Base-by-base conservation (phyloP, 2,329 filamentous ascomycete genomes). In the Scorias spongiosa region DNA sequence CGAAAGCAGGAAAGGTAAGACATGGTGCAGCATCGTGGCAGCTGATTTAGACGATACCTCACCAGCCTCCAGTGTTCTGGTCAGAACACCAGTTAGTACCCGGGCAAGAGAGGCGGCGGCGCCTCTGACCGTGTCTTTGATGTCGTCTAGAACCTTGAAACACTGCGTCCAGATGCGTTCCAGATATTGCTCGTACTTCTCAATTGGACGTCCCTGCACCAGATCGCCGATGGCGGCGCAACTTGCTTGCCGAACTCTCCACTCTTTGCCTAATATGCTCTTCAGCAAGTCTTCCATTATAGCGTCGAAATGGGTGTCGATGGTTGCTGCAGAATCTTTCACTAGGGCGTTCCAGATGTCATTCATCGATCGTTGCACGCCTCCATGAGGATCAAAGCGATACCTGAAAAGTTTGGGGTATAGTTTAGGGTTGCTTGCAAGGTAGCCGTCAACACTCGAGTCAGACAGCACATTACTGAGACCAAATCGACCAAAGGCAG, bases 281-380 rank as follows among this genome's bases (percentile, higher is more conserved):
- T 79, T 80, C 29, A 98, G 69, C 6, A 96, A 67, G 58, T 98
- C 91, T 9, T 80, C 71, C 68, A 98, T 81, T 54, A 98, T 96
- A 8, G 77, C 76, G 50, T 93, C 82, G 57, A 96, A 95, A 61
- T 96, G 75, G 14, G 72, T 68, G 50, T 91, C 80, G 38, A 96
- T 75, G 0, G 83, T 84, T 1, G 74, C 71, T 14, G 76, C 79
- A 1, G 85, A 76, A 53, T 96, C 87, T 57, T 93, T 93, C 43
- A 96, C 87, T n/a, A 98, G 67, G 0, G 89, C 81, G 55, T 84
- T 88, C 91, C 91, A 98, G 51, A 98, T 96, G 49, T 93, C 86
- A 45, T 93, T 88, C 91, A 98, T 98, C 1, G 89, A 94, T 40
- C 80, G 75, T 59, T 89, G 85, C 10, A 96, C 91, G 50, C 93